Conservation (phyloP, 306 rosid genomes). For the Prunus dulcis region DNA sequence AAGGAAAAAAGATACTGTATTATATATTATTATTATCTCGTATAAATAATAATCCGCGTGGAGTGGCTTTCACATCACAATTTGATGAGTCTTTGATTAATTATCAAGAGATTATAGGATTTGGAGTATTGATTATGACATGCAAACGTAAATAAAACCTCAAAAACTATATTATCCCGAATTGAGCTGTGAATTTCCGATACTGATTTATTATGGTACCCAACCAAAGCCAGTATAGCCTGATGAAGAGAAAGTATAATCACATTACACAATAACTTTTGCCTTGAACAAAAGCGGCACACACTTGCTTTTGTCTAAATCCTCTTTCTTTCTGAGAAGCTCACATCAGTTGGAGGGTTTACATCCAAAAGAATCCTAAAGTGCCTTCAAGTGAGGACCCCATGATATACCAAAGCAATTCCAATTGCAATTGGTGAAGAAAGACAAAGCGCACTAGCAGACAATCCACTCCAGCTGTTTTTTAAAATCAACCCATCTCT, state of each 20-base stretch:
- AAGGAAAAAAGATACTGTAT: background rate
- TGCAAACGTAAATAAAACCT: background rate
- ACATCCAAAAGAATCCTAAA: conserved; percentile 53
- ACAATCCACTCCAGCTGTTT: conserved; percentile 49
- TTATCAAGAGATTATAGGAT: background rate
- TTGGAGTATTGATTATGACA: conserved; percentile 8
- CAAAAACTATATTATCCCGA: background rate
- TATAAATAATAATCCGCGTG: background rate
- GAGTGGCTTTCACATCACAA: background rate
- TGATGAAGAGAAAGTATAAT: too few relatives aligned
- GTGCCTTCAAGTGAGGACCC: conserved; percentile 41
- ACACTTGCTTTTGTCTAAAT: background rate
- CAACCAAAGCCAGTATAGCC: too few relatives aligned
- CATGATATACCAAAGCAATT: conserved; percentile 33
- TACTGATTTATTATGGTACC: too few relatives aligned
- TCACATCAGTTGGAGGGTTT: conserved; percentile 21
- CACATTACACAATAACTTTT: too few relatives aligned
- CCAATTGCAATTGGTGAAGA: conserved; percentile 31
- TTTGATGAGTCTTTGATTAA: background rate
- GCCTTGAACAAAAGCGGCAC: background rate
- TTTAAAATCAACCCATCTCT: conserved; percentile 8
- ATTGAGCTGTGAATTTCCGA: too few relatives aligned
- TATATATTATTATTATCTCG: background rate
- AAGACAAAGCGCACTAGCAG: conserved; percentile 17
- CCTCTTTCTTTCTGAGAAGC: background rate